Evolutionary conservation across 164 flowering plant species (phyloP), one percentile per base, ranked within the genome.

Genomic region (Taxillus chinensis): DNA sequence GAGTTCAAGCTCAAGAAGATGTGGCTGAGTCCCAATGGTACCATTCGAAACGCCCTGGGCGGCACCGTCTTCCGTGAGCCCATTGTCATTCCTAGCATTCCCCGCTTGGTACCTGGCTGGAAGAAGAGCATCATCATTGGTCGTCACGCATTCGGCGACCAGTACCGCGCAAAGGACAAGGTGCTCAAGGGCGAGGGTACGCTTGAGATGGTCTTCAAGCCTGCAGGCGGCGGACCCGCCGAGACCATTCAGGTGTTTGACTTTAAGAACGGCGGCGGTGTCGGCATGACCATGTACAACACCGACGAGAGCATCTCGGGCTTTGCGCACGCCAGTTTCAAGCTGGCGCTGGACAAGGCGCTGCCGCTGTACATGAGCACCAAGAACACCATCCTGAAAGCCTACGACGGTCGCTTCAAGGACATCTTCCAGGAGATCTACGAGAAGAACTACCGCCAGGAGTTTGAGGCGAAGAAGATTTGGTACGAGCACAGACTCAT

Each of bases 61-160:
- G 98, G 98, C 16, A 93, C 97, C n/a, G 98, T 93, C 40, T 93
- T 93, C 68, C 83, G 98, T 79, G 98, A 93, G 73, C 98, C 98
- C 63, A 93, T 90, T 68, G 62, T 93, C 41, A 90, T 97, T 82
- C 88, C 83, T 68, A 93, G 88, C 48, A 63, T 93, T 27, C 97
- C 98, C 10, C 75, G 90, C 4, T 96, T 93, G 67, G 77, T 90
- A 55, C 98, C 98, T 77, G 81, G 96, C 64, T 38, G n/a, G n/a
- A n/a, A n/a, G n/a, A n/a, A n/a, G n/a, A n/a, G 11, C 13, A 0
- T 40, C n/a, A n/a, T n/a, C 86, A 87, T 92, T 60, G 98, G 98
- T 70, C 85, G 98, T 60, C 98, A 92, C 72, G 98, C 98, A 67
- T 92, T 90, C 82, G 96, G 96, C 70, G 96, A 92, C 73, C 98